These are phyloP conservation scores for Trametes coccinea DNA, from an alignment of 768 basidiomycete genomes.

Conservation along the genomic window DNA sequence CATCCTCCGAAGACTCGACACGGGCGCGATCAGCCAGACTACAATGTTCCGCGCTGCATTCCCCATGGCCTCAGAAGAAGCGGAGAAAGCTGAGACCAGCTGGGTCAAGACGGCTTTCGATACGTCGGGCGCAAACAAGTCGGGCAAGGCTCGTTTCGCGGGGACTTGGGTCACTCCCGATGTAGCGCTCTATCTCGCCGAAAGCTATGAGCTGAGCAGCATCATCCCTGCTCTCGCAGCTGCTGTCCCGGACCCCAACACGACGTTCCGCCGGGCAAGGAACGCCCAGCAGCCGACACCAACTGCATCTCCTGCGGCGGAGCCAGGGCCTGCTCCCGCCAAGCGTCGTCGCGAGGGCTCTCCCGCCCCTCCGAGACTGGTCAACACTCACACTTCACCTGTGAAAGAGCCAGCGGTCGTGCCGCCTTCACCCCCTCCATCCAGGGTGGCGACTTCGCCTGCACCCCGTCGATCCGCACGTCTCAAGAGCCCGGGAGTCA, in stretches of 20 bases:
- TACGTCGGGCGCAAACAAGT: slow-evolving; percentile 66
- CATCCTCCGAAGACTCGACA: slow-evolving; percentile 91
- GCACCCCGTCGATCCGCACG: slow-evolving; percentile 46
- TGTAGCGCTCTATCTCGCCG: slow-evolving; percentile 67
- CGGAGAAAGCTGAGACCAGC: slow-evolving; percentile 76
- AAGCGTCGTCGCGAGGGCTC: slow-evolving; percentile 72
- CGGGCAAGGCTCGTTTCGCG: slow-evolving; percentile 71
- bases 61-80: slow-evolving; percentile 72
- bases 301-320: slow-evolving; percentile 36
- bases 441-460: slow-evolving; percentile 23
- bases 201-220: slow-evolving; percentile 59
- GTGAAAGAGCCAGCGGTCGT: slow-evolving; percentile 31
- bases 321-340: slow-evolving; percentile 43
- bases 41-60: slow-evolving; percentile 98
- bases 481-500: slow-evolving; percentile 40
- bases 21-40: slow-evolving; percentile 86
- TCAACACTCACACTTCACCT: slow-evolving; percentile 17
- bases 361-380: slow-evolving; percentile 29
- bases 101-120: slow-evolving; percentile 86
- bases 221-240: slow-evolving; percentile 67
- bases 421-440: slow-evolving; percentile 13
- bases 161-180: slow-evolving; percentile 82
- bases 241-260: slow-evolving; percentile 75
- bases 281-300: slow-evolving; percentile 37
- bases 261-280: slow-evolving; percentile 74